A percentile compares a stretch with the other conserved stretches of the same genome.
These are phyloP conservation scores for Chaetomiaceae sp. DNA, from an alignment of 2,329 filamentous ascomycete genomes.

Conservation along the genomic window DNA sequence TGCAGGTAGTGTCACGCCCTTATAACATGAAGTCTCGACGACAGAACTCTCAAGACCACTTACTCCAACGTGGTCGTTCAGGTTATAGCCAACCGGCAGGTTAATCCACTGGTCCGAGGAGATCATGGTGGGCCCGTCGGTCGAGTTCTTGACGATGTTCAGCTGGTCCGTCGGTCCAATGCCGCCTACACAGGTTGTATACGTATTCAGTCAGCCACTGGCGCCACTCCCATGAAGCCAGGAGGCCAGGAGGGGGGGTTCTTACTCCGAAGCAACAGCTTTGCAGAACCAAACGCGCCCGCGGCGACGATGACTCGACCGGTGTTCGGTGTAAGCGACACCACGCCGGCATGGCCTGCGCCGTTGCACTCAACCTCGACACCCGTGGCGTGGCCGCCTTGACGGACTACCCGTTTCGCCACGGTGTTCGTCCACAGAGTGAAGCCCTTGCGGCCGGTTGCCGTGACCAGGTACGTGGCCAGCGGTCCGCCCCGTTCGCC, in stretches of 20 bases:
- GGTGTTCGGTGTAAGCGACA: slow-evolving; percentile 51
- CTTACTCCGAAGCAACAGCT: slow-evolving; percentile 57
- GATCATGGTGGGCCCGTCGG: slow-evolving; percentile 47
- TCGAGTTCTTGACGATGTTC: slow-evolving; percentile 44
- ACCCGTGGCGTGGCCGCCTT: slow-evolving; percentile 55
- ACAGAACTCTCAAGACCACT: not conserved
- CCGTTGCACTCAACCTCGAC: slow-evolving; percentile 57
- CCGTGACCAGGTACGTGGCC: slow-evolving; percentile 54
- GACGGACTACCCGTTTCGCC: slow-evolving; percentile 60
- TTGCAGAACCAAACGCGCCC: slow-evolving; percentile 61
- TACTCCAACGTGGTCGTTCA: slow-evolving; percentile 43
- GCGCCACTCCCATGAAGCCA: not conserved
- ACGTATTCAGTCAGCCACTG: not conserved
- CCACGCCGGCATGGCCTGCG: slow-evolving; percentile 45
- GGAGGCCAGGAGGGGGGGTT: too few relatives aligned
- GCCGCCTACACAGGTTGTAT: slow-evolving; percentile 34
- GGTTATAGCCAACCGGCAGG: slow-evolving; percentile 41
- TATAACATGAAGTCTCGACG: too few relatives aligned
- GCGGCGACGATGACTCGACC: slow-evolving; percentile 63
- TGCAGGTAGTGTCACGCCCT: too few relatives aligned
- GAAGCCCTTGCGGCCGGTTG: slow-evolving; percentile 53
- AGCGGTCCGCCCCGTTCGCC: slow-evolving; percentile 64
- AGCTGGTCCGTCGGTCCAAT: slow-evolving; percentile 60
- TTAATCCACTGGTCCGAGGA: slow-evolving; percentile 46
- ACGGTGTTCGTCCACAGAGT: slow-evolving; percentile 59